Evolutionary conservation across 2,329 filamentous ascomycete genomes (phyloP), one percentile per base, ranked within the genome.

Genomic region (Trichophyton schoenleinii): DNA sequence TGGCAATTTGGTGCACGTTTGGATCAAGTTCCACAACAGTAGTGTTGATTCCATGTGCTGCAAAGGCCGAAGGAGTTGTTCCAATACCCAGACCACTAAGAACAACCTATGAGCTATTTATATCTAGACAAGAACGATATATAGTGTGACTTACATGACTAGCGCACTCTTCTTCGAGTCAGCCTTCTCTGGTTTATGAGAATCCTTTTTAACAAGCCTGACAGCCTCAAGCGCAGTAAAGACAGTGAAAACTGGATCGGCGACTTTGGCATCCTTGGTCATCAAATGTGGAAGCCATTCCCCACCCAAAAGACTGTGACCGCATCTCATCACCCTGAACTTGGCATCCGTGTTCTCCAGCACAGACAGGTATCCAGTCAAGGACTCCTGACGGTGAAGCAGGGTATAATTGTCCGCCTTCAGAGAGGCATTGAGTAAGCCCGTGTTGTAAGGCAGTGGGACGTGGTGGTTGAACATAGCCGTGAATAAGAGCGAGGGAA

Each of bases 1-100:
- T 79, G 3, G 94, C 91, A 71, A 91, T 94, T 58, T 87, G 81
- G 72, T 96, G 83, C 25, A 99, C 91, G 0, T 87, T 84, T 0
- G 91, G 91, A 69, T 99, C 94, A 60, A 99, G 89, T 73, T 99
- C 94, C 15, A 99, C 87, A 64, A 96, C 87, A 0, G 92, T 97
- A 0, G 92, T 97, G 68, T 91, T 83, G 70, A 99, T 89, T 3
- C 91, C 90, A 68, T 96, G 94, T 3, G 84, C 81, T 61, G 96
- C 87, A 13, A 99, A 76, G 4, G 92, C 91, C 46, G 89, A 87
- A 0, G 92, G 92, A 0, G 89, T 90, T 0, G 92, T 97, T 44
- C 94, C 94, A 62, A 97, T 89, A 53, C 94, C 94, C 20, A 97
- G 83, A 5, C 94, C 94, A 67, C 87, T 91, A 57, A 57, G 44